A percentile compares a stretch with the other conserved stretches of the same genome.
Conservation (phyloP, 805 yeast genomes). For the Saccharomycopsis malanga region DNA sequence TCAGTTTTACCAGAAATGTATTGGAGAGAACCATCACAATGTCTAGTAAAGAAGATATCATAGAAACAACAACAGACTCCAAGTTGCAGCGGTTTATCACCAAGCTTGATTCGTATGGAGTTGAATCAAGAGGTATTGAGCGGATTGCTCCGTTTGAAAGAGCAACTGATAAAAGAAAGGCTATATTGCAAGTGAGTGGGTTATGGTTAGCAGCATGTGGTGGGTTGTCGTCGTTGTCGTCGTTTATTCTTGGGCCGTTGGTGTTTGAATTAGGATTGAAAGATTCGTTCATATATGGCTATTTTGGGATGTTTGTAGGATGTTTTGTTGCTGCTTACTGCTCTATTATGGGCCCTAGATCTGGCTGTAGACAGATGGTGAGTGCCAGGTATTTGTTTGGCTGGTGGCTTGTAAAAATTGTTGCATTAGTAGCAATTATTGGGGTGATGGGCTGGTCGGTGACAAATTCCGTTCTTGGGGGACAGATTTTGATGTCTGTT, state of each 20-base stretch:
- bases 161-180: conserved; percentile 32
- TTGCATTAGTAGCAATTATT: conserved; percentile 60
- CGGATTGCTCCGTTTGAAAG: conserved; percentile 64
- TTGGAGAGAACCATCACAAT: too few relatives aligned
- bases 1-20: too few relatives aligned
- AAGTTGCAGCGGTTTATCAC: conserved; percentile 23
- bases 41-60: background rate
- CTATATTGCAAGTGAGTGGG: conserved; percentile 48
- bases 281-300: conserved; percentile 55
- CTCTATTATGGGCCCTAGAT: conserved; percentile 81
- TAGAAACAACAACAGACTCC: too few relatives aligned
- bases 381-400: conserved; percentile 76
- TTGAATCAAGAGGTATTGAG: conserved; percentile 76
- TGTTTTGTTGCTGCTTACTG: conserved; percentile 77
- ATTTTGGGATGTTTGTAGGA: conserved; percentile 60
- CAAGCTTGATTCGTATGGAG: conserved; percentile 49
- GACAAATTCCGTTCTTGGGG: conserved; percentile 84
- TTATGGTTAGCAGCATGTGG: conserved; percentile 85
- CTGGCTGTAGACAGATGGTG: conserved; percentile 88
- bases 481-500: conserved; percentile 65
- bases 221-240: conserved; percentile 83
- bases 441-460: conserved; percentile 93
- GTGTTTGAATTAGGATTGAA: conserved; percentile 61
- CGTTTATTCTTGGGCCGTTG: conserved; percentile 70
- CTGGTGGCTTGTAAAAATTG: conserved; percentile 74